These are phyloP conservation scores for Juncus inflexus DNA, from an alignment of 176 grass and related monocot species.

Conservation along the genomic window DNA sequence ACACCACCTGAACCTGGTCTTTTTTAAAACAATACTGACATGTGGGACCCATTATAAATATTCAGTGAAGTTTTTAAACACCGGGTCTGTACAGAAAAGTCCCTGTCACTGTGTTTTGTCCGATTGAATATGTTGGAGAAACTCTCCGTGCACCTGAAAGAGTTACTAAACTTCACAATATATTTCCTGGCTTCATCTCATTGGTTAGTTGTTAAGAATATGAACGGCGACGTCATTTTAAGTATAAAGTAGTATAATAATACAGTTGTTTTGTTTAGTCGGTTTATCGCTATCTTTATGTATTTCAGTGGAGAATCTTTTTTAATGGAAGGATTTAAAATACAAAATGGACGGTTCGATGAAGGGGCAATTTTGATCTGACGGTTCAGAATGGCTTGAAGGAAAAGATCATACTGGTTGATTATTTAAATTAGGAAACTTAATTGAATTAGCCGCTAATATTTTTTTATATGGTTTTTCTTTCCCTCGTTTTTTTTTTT, in stretches of 20 bases:
- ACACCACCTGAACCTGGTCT: neutral
- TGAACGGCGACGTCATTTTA: neutral
- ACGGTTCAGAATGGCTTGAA: constrained; percentile 8
- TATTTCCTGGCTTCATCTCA: no score
- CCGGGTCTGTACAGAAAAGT: neutral
- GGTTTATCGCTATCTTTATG: constrained; percentile 3
- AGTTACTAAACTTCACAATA: neutral
- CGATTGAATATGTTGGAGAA: neutral
- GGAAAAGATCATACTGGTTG: neutral
- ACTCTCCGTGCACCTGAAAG: no score
- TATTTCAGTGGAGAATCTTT: constrained; percentile 33
- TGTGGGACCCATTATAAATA: neutral
- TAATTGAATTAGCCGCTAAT: constrained; percentile 24
- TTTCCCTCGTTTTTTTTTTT: constrained; percentile 27
- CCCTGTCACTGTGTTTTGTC: neutral
- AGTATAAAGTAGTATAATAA: neutral
- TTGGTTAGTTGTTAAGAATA: neutral
- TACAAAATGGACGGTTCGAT: constrained; percentile 2
- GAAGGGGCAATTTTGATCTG: neutral
- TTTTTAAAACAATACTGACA: neutral
- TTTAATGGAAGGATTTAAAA: neutral
- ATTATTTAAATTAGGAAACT: constrained; percentile 18
- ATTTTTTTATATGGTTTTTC: constrained; percentile 2
- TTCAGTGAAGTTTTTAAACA: neutral
- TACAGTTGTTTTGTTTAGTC: constrained; percentile 21